These are phyloP conservation scores for Castanea sativa DNA, from an alignment of 306 rosid genomes.

Conservation along the genomic window DNA sequence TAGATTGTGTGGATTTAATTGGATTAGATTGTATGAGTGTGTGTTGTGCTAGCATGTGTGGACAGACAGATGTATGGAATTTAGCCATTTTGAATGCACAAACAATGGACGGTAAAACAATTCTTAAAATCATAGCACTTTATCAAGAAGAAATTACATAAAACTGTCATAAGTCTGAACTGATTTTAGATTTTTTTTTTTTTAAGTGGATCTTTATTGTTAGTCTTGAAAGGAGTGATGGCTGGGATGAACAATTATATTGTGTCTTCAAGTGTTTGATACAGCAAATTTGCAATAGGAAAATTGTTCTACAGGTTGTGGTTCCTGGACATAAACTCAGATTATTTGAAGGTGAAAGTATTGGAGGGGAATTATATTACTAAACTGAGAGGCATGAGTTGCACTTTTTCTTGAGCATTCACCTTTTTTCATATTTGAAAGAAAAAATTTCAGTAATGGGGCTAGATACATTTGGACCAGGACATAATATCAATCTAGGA, in stretches of 20 bases:
- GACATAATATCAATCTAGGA: not conserved
- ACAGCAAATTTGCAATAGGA: not conserved
- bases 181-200: not conserved
- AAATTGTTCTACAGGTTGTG: not conserved
- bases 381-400: not conserved
- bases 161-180: not conserved
- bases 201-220: not conserved
- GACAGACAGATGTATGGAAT: not conserved
- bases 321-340: not conserved
- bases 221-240: not conserved
- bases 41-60: too few relatives aligned
- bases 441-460: not conserved
- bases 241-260: not conserved
- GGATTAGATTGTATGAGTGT: too few relatives aligned
- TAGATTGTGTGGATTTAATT: too few relatives aligned
- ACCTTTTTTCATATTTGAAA: not conserved
- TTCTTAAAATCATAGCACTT: not conserved
- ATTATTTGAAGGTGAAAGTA: not conserved
- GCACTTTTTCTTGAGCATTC: not conserved
- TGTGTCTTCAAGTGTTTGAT: not conserved
- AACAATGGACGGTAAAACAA: not conserved
- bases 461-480: not conserved
- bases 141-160: not conserved
- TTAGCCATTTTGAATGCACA: not conserved
- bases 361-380: not conserved